These are phyloP conservation scores for Kentomonas sorsogonicus DNA, from an alignment of 208 protist genomes.

Conservation along the genomic window DNA sequence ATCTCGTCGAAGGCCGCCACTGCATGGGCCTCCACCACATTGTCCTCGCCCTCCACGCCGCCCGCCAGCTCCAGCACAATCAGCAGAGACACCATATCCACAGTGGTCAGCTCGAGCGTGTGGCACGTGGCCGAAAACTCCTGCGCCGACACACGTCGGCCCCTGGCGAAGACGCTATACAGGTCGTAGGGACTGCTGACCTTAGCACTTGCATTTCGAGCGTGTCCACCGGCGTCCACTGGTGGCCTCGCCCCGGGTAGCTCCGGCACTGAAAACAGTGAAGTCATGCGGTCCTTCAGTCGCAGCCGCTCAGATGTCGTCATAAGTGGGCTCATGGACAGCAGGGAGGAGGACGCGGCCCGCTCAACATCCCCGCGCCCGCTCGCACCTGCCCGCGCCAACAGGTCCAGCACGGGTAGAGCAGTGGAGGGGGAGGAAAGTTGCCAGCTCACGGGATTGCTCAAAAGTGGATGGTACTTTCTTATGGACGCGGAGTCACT, in stretches of 20 bases:
- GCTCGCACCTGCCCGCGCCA: background rate
- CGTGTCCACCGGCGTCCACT: too few species aligned
- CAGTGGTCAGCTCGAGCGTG: slow-evolving; percentile 76
- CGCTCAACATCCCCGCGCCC: background rate
- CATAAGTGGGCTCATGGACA: background rate
- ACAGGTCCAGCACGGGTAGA: background rate
- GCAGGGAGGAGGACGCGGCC: background rate
- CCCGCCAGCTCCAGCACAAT: too few species aligned
- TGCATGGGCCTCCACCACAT: too few species aligned
- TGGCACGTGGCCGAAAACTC: slow-evolving; percentile 47
- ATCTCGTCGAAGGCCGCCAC: too few species aligned
- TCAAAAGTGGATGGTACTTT: background rate
- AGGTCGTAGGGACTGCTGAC: background rate
- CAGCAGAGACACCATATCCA: slow-evolving; percentile 73
- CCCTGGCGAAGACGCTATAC: too few species aligned
- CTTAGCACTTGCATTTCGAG: background rate
- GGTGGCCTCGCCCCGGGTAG: too few species aligned
- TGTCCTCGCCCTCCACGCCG: too few species aligned
- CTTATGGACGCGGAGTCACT: background rate
- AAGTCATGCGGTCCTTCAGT: background rate
- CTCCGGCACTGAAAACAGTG: too few species aligned
- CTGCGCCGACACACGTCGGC: too few species aligned
- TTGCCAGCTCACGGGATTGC: background rate
- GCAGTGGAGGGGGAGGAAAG: background rate
- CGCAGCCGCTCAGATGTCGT: background rate